Conservation (phyloP, 1,139 yeast genomes). For the Magnusiomyces ingens region DNA sequence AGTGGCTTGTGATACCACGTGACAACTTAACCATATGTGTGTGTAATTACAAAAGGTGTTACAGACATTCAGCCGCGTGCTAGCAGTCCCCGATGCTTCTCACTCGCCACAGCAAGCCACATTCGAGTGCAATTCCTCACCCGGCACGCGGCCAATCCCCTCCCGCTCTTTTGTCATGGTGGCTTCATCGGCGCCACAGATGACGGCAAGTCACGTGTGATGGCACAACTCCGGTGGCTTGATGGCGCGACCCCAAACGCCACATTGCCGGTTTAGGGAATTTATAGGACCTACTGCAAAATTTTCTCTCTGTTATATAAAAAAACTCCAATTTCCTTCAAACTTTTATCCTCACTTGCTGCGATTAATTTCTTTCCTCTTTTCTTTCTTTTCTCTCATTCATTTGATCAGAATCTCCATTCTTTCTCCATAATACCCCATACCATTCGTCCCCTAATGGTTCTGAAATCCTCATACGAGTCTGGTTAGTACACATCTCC, state of each 20-base stretch:
- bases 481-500: too few relatives aligned
- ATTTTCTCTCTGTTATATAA: background rate
- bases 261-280: background rate
- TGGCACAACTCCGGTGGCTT: constrained; percentile 10
- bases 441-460: too few relatives aligned
- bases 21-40: too few relatives aligned
- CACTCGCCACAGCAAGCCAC: too few relatives aligned
- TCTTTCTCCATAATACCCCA: background rate
- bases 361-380: background rate
- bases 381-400: background rate
- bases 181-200: constrained; percentile 11
- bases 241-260: constrained; percentile 8
- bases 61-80: too few relatives aligned
- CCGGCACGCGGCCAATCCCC: constrained; percentile 7
- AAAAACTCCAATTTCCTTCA: too few relatives aligned
- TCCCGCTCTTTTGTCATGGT: constrained; percentile 1
- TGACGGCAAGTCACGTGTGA: constrained; percentile 16
- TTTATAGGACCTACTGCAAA: background rate
- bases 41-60: too few relatives aligned
- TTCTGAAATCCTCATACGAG: too few relatives aligned
- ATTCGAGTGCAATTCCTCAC: too few relatives aligned
- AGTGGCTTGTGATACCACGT: too few relatives aligned
- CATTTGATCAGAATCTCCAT: background rate
- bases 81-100: too few relatives aligned
- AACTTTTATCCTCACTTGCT: too few relatives aligned